Conservation (phyloP, 768 basidiomycete genomes). For the Boletus rex-veris region DNA sequence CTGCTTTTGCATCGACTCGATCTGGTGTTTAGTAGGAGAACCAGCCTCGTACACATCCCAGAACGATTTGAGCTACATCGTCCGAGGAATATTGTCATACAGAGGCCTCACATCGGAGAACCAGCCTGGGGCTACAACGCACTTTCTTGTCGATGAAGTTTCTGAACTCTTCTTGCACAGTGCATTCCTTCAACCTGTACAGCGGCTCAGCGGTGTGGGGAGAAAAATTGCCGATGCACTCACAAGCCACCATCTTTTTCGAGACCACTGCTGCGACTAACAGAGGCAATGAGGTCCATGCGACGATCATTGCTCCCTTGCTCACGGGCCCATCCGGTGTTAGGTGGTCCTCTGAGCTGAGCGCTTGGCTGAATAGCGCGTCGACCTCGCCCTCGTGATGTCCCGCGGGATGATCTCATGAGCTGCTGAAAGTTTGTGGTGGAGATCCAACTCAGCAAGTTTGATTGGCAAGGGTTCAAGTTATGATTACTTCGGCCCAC, state of each 20-base stretch:
- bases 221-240: constrained; percentile 28
- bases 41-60: constrained; percentile 37
- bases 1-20: constrained; percentile 30
- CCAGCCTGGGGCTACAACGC: constrained; percentile 3
- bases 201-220: constrained; percentile 33
- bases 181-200: constrained; percentile 54
- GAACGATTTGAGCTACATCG: constrained; percentile 46
- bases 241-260: constrained; percentile 75
- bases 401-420: constrained; percentile 10
- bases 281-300: constrained; percentile 67
- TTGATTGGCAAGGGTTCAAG: too few species aligned
- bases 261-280: constrained; percentile 74
- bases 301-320: constrained; percentile 21
- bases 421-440: too few species aligned
- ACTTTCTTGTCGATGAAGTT: constrained; percentile 66
- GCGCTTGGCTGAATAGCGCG: neutral
- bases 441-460: too few species aligned
- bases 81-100: neutral
- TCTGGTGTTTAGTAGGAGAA: constrained; percentile 3
- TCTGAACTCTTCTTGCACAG: constrained; percentile 65
- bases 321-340: neutral
- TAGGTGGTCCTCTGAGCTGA: neutral
- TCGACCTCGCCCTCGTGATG: constrained; percentile 11
- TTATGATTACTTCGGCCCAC: too few species aligned
- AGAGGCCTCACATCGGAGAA: neutral